Percentiles rank a stretch among this genome's conserved stretches.
Evolutionary conservation across 768 basidiomycete species (phyloP).

Genomic region (Boletus subcaerulescens): DNA sequence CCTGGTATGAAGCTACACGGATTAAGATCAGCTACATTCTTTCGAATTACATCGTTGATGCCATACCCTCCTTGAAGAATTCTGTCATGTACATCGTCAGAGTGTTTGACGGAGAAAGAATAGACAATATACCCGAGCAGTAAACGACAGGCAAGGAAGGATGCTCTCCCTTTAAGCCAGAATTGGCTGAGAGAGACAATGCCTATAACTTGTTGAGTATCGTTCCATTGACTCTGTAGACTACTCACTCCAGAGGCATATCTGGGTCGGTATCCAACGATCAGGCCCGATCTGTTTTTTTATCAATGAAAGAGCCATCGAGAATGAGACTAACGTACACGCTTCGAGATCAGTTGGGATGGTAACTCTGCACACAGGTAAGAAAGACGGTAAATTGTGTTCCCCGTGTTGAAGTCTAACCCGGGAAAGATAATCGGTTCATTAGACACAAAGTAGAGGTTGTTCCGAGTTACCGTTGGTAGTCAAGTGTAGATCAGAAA

Average conservation of each 20-base stretch:
- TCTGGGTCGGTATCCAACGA: constrained; percentile 60
- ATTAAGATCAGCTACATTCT: background rate
- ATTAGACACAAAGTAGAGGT: background rate
- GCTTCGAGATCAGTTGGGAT: constrained; percentile 60
- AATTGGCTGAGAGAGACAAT: constrained; percentile 52
- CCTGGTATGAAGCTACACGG: constrained; percentile 52
- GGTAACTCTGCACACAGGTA: constrained; percentile 59
- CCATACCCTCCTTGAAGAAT: constrained; percentile 47
- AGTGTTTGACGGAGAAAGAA: background rate
- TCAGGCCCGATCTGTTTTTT: constrained; percentile 51
- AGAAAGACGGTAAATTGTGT: constrained; percentile 48
- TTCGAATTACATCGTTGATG: background rate
- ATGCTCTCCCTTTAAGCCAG: constrained; percentile 50
- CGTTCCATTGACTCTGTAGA: background rate
- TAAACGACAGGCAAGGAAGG: constrained; percentile 48
- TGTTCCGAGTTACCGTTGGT: constrained; percentile 37
- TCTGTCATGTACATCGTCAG: constrained; percentile 15
- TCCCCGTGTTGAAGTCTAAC: constrained; percentile 55
- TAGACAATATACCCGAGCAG: constrained; percentile 40
- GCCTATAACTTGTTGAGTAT: constrained; percentile 10
- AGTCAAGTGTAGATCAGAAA: constrained; percentile 53
- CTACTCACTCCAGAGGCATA: constrained; percentile 47
- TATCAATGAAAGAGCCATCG: background rate
- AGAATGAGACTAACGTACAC: constrained; percentile 30
- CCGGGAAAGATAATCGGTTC: too few relatives aligned